Evolutionary conservation across 2,329 filamentous ascomycete species (phyloP).

Genomic region (Thermoascus crustaceus): DNA sequence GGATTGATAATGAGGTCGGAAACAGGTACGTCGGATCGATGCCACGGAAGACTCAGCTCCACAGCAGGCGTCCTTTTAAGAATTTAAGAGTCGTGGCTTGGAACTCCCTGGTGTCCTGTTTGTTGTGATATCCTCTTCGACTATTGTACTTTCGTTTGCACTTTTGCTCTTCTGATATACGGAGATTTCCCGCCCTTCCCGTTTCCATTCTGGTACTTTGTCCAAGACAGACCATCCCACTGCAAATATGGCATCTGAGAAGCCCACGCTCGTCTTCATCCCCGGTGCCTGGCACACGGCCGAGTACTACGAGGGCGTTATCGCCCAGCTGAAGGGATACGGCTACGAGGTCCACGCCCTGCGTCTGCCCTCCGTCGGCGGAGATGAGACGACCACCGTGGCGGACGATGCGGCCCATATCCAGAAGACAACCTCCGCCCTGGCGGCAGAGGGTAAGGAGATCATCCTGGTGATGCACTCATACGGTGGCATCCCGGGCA

Average conservation of each 20-base stretch:
- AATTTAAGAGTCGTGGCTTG: too few relatives aligned
- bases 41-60: too few relatives aligned
- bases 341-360: slow-evolving; percentile 22
- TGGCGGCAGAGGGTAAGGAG: slow-evolving; percentile 25
- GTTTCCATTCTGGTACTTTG: too few relatives aligned
- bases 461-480: slow-evolving; percentile 28
- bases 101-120: too few relatives aligned
- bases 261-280: slow-evolving; percentile 29
- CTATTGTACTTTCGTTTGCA: too few relatives aligned
- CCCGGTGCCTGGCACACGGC: slow-evolving; percentile 29
- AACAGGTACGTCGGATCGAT: too few relatives aligned
- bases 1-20: too few relatives aligned
- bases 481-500: slow-evolving; percentile 26
- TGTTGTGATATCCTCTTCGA: too few relatives aligned
- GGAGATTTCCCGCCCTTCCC: too few relatives aligned
- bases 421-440: slow-evolving; percentile 11
- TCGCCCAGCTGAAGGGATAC: slow-evolving; percentile 17
- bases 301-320: slow-evolving; percentile 17
- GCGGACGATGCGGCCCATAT: slow-evolving; percentile 25
- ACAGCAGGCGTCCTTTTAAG: too few relatives aligned
- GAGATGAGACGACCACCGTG: slow-evolving; percentile 20
- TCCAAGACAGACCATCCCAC: too few relatives aligned
- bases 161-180: too few relatives aligned
- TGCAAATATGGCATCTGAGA: slow-evolving; percentile 8
- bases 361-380: slow-evolving; percentile 20